Evolutionary conservation across 2,329 filamentous ascomycete species (phyloP), one percentile per base, ranked within the genome.

Genomic region (Rutstroemia sp.): DNA sequence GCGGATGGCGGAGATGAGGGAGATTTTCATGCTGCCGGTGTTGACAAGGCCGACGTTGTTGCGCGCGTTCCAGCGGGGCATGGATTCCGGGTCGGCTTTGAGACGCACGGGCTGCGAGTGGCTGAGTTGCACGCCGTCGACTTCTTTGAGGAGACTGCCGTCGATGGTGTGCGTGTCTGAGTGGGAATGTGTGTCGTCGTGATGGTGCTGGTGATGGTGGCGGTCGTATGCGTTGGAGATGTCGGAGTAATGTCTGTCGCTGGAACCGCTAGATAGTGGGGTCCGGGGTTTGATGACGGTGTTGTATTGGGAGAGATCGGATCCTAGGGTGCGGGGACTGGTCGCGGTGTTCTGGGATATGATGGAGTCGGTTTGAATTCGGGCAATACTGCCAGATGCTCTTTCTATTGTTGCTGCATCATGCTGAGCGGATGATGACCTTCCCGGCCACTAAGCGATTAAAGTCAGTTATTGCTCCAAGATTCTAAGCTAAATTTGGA

Each of bases 1-100:
- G n/a, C 79, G 76, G 12, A 85, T 74, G 3, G 82, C 81, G 6
- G 76, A 74, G 2, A 79, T 64, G 0, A 85, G 72, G 2, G 79
- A 75, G 2, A 72, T 67, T 63, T 72, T 77, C 62, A 79, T 70
- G 51, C 74, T 74, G 0, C 72, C 67, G 0, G 72, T 71, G 34
- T 77, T 75, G 3, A 44, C 41, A 1, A 72, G 67, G 5, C 74
- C 75, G 0, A 67, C 66, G 2, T 67, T 72, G 61, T 74, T 75
- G 49, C 78, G 73, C 2, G 80, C 77, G 41, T 71, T 72, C 73
- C 76, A 79, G 50, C 77, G 76, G 1, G 79, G 79, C 73, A 81
- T 78, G 12, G 69, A 71, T 27, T 69, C 67, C 5, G 77, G 76
- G 49, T 81, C 79, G 6, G 74, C 76, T 64, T 76, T 77, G 60